Base-by-base conservation (phyloP, 73 alveolate genomes). In the Uronychia binucleata region DNA sequence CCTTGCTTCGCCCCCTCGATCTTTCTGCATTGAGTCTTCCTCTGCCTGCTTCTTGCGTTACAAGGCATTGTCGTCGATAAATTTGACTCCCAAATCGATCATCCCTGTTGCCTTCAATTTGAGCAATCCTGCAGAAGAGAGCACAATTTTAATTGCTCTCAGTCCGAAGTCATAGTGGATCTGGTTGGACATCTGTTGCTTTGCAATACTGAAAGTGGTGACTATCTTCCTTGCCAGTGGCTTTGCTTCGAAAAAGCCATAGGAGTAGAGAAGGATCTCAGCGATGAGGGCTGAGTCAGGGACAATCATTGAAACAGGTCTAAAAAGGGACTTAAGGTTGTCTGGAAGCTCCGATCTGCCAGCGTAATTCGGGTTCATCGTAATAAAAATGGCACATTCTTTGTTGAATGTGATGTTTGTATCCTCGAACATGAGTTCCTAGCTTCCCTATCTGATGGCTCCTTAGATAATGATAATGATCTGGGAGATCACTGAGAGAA, bases 401-500 rank as follows among this genome's bases (percentile, higher is more conserved):
- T 78, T 57, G 76, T 86, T 86, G 79, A 86, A 86, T 31, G 28
- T 14, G 0, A 86, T 86, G 35, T 79, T 67, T 1, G 87, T 92
- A 28, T 84, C 89, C 33, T 88, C 91, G 76, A 92, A 84, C 33
- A 85, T 34, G n/a, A 89, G 78, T 29, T 89, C 85, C 26, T 46
- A 31, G 89, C 91, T 85, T 29, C 92, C 86, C 83, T 93, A 93
- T 34, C 88, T 87, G 33, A 89, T 67, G 14, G 99, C 98, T 34
- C 93, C 88, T 90, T 98, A 96, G 77, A 98, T 98, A 35, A 98
- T 95, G 85, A 95, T 94, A 86, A 98, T 97, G 88, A 97, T 98
- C 58, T 97, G 97, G 13, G 99, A 95, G 28, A 97, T 99, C 78
- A 98, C 99, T 74, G 99, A 95, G 77, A 98, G 89, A 85, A 98